phyloP scores from a whole-genome alignment of 2,329 filamentous ascomycete genomes.

The Calonectria naviculata region DNA sequence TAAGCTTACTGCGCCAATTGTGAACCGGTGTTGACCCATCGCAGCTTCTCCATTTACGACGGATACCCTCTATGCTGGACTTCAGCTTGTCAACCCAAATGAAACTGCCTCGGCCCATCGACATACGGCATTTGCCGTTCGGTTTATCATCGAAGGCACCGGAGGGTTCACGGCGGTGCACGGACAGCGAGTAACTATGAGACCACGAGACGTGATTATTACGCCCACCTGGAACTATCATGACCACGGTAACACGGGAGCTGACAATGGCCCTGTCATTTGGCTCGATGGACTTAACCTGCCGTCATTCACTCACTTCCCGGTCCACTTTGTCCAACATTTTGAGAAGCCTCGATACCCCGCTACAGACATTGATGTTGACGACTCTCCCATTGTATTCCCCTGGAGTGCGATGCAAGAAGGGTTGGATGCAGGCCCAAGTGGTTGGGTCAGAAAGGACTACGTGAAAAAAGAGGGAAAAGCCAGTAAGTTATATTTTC shows the following conservation, averaged over 20 bases:
- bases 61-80: slow-evolving; percentile 66
- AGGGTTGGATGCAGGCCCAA: slow-evolving; percentile 47
- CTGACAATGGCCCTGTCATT: slow-evolving; percentile 55
- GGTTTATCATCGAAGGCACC: slow-evolving; percentile 67
- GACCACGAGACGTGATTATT: slow-evolving; percentile 65
- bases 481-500: slow-evolving; percentile 38
- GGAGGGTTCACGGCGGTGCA: slow-evolving; percentile 67
- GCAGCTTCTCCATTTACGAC: slow-evolving; percentile 61
- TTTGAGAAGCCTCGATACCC: slow-evolving; percentile 59
- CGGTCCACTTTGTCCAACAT: slow-evolving; percentile 65
- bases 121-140: slow-evolving; percentile 65
- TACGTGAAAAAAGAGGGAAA: slow-evolving; percentile 47
- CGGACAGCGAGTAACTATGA: slow-evolving; percentile 62
- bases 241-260: slow-evolving; percentile 67
- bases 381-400: slow-evolving; percentile 58
- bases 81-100: slow-evolving; percentile 67
- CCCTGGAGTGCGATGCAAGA: slow-evolving; percentile 59
- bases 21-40: background rate
- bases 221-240: slow-evolving; percentile 70
- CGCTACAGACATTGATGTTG: slow-evolving; percentile 50
- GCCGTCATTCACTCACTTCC: slow-evolving; percentile 60
- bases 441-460: slow-evolving; percentile 40
- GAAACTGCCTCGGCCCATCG: slow-evolving; percentile 66
- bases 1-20: slow-evolving; percentile 40
- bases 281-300: slow-evolving; percentile 69